phyloP scores from a whole-genome alignment of 163 green algal genomes.

The Botryococcus braunii region DNA sequence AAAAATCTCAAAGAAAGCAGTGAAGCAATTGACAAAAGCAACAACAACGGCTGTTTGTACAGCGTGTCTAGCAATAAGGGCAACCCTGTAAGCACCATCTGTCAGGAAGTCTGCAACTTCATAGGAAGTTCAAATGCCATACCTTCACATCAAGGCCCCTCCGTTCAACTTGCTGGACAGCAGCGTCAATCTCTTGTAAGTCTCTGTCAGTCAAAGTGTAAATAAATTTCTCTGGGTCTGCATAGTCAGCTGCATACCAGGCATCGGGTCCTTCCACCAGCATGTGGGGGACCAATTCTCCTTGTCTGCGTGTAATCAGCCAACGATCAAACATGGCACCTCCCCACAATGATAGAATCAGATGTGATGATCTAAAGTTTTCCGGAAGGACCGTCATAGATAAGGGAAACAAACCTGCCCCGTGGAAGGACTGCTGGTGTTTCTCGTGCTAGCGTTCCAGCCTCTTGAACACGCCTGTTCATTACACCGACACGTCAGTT shows the following conservation, averaged over 20 bases:
- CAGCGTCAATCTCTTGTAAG: conserved; percentile 47
- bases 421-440: no score
- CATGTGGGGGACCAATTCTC: conserved; percentile 38
- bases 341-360: no score
- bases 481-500: no score
- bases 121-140: not conserved
- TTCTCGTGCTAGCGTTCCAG: no score
- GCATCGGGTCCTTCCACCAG: conserved; percentile 38
- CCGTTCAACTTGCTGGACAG: conserved; percentile 17
- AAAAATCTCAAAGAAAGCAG: not conserved
- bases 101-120: not conserved
- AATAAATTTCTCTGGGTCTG: conserved; percentile 17
- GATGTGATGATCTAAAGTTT: no score
- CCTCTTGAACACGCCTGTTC: no score
- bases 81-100: not conserved
- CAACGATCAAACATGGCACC: no score
- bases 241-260: conserved; percentile 41
- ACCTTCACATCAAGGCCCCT: not conserved
- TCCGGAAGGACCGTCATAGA: no score
- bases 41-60: not conserved
- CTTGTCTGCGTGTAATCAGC: not conserved
- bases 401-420: no score
- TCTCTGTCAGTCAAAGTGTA: conserved; percentile 30
- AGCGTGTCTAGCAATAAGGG: not conserved
- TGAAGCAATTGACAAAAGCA: not conserved